Evolutionary conservation across 202 grass and related monocot genomes (phyloP), one percentile per base, ranked within the genome.

Genomic region (Setaria viridis): DNA sequence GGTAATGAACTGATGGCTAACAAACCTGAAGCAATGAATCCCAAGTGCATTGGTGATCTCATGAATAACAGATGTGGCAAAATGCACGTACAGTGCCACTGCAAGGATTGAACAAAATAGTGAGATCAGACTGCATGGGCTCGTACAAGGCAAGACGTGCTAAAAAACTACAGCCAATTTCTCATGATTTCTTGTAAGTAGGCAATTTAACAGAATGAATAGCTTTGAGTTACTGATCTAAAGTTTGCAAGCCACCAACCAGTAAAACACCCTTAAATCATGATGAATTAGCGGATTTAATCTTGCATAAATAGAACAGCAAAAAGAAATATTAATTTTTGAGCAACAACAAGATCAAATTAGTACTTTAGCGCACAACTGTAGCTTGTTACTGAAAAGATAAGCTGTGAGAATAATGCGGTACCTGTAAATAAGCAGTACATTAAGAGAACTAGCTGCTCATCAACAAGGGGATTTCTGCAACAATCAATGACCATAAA

Each of bases 1-100:
- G 60, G 3, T 76, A 42, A 20, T 25, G 2, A 67, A 6, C 2
- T 35, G 41, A 49, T 4, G 45, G 39, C 43, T 49, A 78, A 63
- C 72, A 86, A 59, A 91, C 93, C 93, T 99, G 91, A 99, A 99
- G 88, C 97, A 99, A 37, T 88, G 93, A 62, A 99, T 99, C 79
- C 93, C 97, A 65, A 99, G 93, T 0, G 93, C 97, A 33, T 94
- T 94, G 37, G 94, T 96, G 50, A 99, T 99, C 89, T 99, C 97
- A 86, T 94, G 89, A 85, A 99, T 94, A 76, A 99, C 97, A 4
- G 96, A 99, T 25, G 96, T 99, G 66, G 93, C 97, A 87, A 99
- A 99, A 90, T 99, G 86, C 76, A 99, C 82, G 89, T 99, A 96
- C 67, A 99, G 58, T 17, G 82, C 93, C 80, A 96, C 97, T 99